Evolutionary conservation across 495 filamentous ascomycete species (phyloP), one percentile per base, ranked within the genome.

Genomic region (Tuber calosporum): DNA sequence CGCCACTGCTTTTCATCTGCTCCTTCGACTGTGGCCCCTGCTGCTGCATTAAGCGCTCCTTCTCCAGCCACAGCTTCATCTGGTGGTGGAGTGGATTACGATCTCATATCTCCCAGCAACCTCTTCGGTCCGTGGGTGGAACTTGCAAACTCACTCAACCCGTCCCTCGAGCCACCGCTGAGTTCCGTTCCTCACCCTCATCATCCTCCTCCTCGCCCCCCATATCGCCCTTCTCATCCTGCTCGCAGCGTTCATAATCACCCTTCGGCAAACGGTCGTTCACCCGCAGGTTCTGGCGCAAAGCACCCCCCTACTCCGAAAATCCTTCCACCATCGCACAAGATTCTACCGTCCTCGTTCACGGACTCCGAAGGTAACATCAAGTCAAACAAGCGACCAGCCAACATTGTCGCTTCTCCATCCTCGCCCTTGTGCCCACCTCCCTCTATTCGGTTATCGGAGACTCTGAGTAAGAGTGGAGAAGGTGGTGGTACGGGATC

Each of bases 81-180:
- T 26, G 53, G 53, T 15, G 53, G 53, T 62, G 53, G 53, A 62
- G 53, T 26, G 9, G 53, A 62, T 62, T 62, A 62, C 53, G 26
- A 30, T 62, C 53, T 30, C 26, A 30, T 30, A 30, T 62, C 53
- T 30, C 53, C 53, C 53, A 13, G 53, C 26, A 30, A n/a, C n/a
- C 69, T 58, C 38, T 40, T 77, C 43, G 71, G 48, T 39, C 67
- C 74, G 74, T 78, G 76, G 76, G 43, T 77, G 43, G 75, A 77
- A 58, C 75, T 76, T 39, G 40, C 67, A 41, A 72, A 70, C 37
- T 77, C 75, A n/a, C 77, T 73, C 75, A 76, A 70, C 37, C 72
- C 75, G 22, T 78, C 71, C 70, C 73, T 73, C 41, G 67, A 77
- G 20, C 67, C 68, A 36, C 67, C 58, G 42, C 76, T 42, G 40